Evolutionary conservation across 2,329 filamentous ascomycete genomes (phyloP), one percentile per base, ranked within the genome.

Genomic region (Monascus ruber): DNA sequence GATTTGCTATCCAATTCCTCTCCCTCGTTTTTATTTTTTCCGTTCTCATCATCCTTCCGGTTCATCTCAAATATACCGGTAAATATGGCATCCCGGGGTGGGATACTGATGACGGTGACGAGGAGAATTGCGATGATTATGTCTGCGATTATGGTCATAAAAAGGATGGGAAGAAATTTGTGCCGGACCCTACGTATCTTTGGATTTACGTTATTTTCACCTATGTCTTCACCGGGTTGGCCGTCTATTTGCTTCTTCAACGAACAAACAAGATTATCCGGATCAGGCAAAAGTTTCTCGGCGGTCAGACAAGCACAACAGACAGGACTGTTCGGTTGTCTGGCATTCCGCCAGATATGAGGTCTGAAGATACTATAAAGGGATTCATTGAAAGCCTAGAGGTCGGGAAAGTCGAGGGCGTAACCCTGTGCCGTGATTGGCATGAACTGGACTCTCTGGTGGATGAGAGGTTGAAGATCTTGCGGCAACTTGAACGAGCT

Each of bases 201-300:
- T 95, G 89, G 87, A 84, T 89, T 53, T 95, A 96, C 55, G 76
- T 94, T 9, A 71, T 84, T n/a, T 98, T 98, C 52, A 85, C 87
- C 1, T 98, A 95, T 66, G 72, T 96, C 37, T 98, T 96, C 60
- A 89, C 83, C 5, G 77, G 70, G 1, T 65, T 96, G 33, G 83
- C 85, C 0, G 68, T 95, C 8, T 94, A 88, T 57, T 76, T 89
- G 49, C 79, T 96, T 52, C 78, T 89, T 42, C 74, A 74, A 33
- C 82, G 94, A 63, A 96, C 91, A 0, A 77, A 82, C 49, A 82
- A 79, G 42, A 82, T 98, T 38, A 93, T 96, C 47, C 76, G 81
- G 41, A 76, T 89, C 26, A 74, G 91, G 24, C 91, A 98, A 60
- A 79, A 87, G 42, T 98, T 95, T 56, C 73, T 98, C 6, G 91